Base-by-base conservation (phyloP, 2,329 filamentous ascomycete species). In the Penicillium digitatum region DNA sequence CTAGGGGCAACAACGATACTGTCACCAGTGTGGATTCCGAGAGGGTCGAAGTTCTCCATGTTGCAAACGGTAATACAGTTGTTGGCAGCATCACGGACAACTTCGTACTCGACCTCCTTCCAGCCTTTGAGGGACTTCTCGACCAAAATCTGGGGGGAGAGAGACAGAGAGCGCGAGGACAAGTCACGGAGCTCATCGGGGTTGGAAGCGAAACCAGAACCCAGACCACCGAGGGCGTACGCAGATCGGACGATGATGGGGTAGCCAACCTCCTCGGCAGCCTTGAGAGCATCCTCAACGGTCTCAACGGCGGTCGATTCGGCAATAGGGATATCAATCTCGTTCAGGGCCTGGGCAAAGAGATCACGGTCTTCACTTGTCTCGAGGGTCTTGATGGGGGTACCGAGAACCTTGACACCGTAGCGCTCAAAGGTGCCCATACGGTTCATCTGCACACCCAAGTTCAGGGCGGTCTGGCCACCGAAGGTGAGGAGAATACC, bases 1-100 rank as follows among this genome's bases (percentile, higher is more conserved):
- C 89, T 94, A 47, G 94, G 94, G 38, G 94, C 94, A 57, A 97
- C 93, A 60, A 99, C 94, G 68, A 99, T 99, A 67, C 92, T 96
- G 81, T 99, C 94, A 78, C 94, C 94, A 44, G 94, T 99, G 77
- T 99, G 94, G 53, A 96, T 95, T 69, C 94, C 94, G 35, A 99
- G 85, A 62, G 94, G 94, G 71, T 97, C 94, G 68, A 97, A 97
- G 82, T 97, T 97, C 76, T 95, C 90, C 90, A 95, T 95, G 79
- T 95, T 97, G 82, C 93, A 97, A 66, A 97, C 93, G 3, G 93
- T 97, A 69, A 97, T 97, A 74, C 94, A 97, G 83, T 99, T 99
- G 82, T 97, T 95, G 74, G 89, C 87, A 51, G 90, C 93, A 75
- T 99, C 94, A 67, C 94, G 89, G 60, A 97, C 94, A 55, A 97